Percentiles rank a stretch among this genome's conserved stretches.
phyloP scores from a whole-genome alignment of 768 basidiomycete genomes.

The Tephrocybe sp. region DNA sequence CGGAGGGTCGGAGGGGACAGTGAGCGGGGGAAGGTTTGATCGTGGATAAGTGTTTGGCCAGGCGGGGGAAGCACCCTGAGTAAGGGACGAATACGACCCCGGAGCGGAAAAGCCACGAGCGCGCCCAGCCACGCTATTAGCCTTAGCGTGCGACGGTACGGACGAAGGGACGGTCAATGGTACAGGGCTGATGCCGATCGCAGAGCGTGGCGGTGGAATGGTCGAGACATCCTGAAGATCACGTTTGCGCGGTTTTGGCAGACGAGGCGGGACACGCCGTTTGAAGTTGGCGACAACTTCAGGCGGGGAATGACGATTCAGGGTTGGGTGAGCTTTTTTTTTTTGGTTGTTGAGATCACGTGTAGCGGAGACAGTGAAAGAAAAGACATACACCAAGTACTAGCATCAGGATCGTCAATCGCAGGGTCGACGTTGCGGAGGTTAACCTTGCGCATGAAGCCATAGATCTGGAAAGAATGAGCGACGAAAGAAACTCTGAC shows the following conservation, averaged over 20 bases:
- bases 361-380: background rate
- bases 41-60: constrained; percentile 61
- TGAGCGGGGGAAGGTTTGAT: constrained; percentile 73
- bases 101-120: constrained; percentile 83
- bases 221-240: constrained; percentile 66
- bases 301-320: constrained; percentile 86
- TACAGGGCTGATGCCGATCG: constrained; percentile 66
- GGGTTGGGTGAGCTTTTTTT: constrained; percentile 77
- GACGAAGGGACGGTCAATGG: constrained; percentile 62
- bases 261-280: constrained; percentile 90
- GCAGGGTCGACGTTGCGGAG: constrained; percentile 92
- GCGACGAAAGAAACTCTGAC: constrained; percentile 15
- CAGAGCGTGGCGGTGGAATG: constrained; percentile 75
- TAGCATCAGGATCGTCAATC: constrained; percentile 94
- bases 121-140: constrained; percentile 52
- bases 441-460: constrained; percentile 98
- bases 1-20: constrained; percentile 74
- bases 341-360: constrained; percentile 10
- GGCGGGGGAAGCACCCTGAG: constrained; percentile 44
- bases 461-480: constrained; percentile 73
- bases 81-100: constrained; percentile 72
- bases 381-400: constrained; percentile 85
- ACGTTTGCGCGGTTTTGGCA: constrained; percentile 84
- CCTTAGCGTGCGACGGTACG: constrained; percentile 35
- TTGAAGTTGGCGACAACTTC: constrained; percentile 94